Evolutionary conservation across 2,329 filamentous ascomycete species (phyloP).

Genomic region (Trichoderma simmonsii): DNA sequence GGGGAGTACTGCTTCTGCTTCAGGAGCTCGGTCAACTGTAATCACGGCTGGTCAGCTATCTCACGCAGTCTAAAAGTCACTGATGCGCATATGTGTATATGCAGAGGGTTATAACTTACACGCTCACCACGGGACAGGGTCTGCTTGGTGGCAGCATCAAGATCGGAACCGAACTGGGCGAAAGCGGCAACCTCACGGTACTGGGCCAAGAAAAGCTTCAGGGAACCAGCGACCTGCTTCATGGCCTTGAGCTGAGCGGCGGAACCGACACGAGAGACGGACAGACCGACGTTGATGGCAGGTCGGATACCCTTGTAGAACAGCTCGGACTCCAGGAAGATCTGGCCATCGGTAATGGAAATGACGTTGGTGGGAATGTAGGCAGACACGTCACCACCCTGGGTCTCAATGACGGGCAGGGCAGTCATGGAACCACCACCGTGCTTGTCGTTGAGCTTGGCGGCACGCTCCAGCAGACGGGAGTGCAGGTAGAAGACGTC

Average conservation of each 20-base stretch:
- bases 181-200: constrained; percentile 99
- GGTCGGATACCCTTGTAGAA: constrained; percentile 99
- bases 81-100: no score
- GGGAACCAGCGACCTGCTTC: constrained; percentile 99
- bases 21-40: constrained; percentile 84
- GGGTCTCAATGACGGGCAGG: constrained; percentile 97
- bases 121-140: constrained; percentile 97
- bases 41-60: constrained; percentile 18
- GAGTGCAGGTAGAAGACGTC: constrained; percentile 99
- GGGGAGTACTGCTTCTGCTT: constrained; percentile 99
- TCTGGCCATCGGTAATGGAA: constrained; percentile 99
- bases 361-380: constrained; percentile 99
- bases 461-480: constrained; percentile 97
- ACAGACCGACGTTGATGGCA: constrained; percentile 99
- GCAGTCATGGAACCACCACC: constrained; percentile 96
- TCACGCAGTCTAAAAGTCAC: neutral
- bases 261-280: constrained; percentile 99
- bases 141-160: constrained; percentile 98
- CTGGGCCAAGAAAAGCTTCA: constrained; percentile 99
- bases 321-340: constrained; percentile 98
- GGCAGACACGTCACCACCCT: constrained; percentile 99
- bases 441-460: constrained; percentile 97
- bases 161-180: constrained; percentile 99
- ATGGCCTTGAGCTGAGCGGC: constrained; percentile 99
- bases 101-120: constrained; percentile 51